Conservation (phyloP, 768 basidiomycete species). For the Neoboletus magnificus region DNA sequence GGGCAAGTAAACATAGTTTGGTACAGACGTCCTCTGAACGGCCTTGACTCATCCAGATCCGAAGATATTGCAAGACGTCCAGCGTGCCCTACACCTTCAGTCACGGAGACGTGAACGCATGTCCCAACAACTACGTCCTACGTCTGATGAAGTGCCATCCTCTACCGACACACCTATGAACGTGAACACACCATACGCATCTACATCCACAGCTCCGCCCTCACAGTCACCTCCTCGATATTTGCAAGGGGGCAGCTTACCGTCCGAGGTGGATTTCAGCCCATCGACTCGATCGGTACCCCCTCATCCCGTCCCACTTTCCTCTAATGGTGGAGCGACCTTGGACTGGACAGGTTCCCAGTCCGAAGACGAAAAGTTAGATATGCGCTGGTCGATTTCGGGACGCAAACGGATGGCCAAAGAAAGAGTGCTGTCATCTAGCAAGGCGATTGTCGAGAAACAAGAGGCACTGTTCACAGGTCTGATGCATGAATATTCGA, state of each 20-base stretch:
- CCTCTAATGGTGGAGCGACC: conserved; percentile 64
- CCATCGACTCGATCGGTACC: conserved; percentile 51
- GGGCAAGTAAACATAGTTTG: conserved; percentile 44
- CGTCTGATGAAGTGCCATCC: conserved; percentile 20
- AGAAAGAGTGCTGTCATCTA: conserved; percentile 42
- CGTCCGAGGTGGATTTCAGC: conserved; percentile 64
- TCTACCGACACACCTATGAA: conserved; percentile 27
- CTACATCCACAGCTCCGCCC: conserved; percentile 27
- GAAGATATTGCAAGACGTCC: conserved; percentile 76
- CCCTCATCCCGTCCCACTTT: conserved; percentile 65
- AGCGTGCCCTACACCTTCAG: conserved; percentile 69
- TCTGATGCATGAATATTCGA: conserved; percentile 26
- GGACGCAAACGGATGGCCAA: conserved; percentile 55
- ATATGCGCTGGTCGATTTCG: conserved; percentile 60
- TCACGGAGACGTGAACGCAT: conserved; percentile 68
- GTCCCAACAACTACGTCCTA: conserved; percentile 22
- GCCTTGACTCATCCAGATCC: conserved; percentile 50
- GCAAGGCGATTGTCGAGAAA: conserved; percentile 47
- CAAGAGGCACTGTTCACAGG: conserved; percentile 59
- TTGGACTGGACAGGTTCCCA: conserved; percentile 69
- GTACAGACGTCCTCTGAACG: conserved; percentile 10
- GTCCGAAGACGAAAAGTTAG: conserved; percentile 53
- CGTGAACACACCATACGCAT: conserved; percentile 28
- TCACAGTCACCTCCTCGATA: conserved; percentile 20
- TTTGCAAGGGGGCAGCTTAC: conserved; percentile 16